Evolutionary conservation across 1,284 basidiomycete species (phyloP), one percentile per base, ranked within the genome.

Genomic region (Boletellus sp.): DNA sequence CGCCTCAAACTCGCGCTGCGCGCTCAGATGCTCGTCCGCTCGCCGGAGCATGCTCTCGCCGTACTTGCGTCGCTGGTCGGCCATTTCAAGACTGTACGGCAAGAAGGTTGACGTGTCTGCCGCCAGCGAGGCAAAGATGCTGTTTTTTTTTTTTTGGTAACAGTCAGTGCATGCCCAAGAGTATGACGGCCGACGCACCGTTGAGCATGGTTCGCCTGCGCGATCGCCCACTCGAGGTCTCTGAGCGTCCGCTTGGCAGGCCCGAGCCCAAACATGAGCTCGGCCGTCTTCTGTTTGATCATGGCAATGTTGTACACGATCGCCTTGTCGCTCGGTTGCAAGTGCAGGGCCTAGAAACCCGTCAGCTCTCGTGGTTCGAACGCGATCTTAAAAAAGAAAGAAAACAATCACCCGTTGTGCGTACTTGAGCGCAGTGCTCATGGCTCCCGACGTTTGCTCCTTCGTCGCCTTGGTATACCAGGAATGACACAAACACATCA

Each of bases 231-330:
- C 53, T 87, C 76, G 35, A 97, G 74, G 54, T 95, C 91, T 46
- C 79, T 80, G 8, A 94, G 72, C 1, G 84, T 82, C 16, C 94
- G 82, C 61, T 91, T 91, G 13, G 80, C 73, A 0, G 85, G 77
- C 2, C 77, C 75, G 17, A 94, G 70, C 1, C 80, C 76, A 51
- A 93, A 82, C 39, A 96, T 70, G 70, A 96, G 78, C 64, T 96
- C 92, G 0, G 91, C 88, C 0, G 89, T 86, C 67, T 95, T 95
- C 66, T 97, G 94, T 66, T 94, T 84, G 29, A 97, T 91, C 86
- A 96, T 93, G 44, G 93, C 94, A 59, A 96, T 89, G 66, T 97
- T 97, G 70, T 94, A 97, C 34, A 90, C 55, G 42, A 88, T 84
- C 5, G 90, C 88, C 59, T 93, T 92, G 71, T 97, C 94, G 47